Evolutionary conservation across 176 grass and related monocot genomes (phyloP), one percentile per base, ranked within the genome.

Genomic region (Raddia distichophylla): DNA sequence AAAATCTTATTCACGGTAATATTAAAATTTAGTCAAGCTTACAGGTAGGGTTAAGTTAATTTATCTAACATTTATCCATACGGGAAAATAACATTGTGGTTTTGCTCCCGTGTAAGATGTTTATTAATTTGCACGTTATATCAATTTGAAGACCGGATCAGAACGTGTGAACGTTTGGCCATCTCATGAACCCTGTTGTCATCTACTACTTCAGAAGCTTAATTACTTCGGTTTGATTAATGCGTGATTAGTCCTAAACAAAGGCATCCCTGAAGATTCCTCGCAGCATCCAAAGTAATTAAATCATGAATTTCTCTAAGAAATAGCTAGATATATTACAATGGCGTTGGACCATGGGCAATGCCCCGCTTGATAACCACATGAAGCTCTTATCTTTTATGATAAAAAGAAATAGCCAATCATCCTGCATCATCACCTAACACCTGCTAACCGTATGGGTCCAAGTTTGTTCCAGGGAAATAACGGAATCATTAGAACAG

Each of bases 401-500:
- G 65, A 76, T 37, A 67, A 80, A 80, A 80, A 80, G 42, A 86
- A 81, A 80, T 60, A 56, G 67, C 16, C 59, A 86, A 86, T 78
- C 73, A 82, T 78, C 79, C 45, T 76, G 58, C 67, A 81, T 72
- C 78, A 52, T 77, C 65, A 82, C 60, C 87, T 53, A 82, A 82
- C 83, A 67, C 83, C 51, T 82, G 64, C 87, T 50, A n/a, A 81
- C 71, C 37, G 34, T 65, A 89, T 81, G 77, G 87, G 77, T 85
- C 87, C 82, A 43, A 14, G 22, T 45, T 70, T 85, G 71, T 74
- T 76, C 20, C 10, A 72, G 22, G 66, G n/a, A 52, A 80, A 77
- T 57, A 13, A 33, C 12, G 58, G 52, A 89, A 89, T 89, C 72
- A 82, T 89, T 89, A 56, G 40, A 85, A 82, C 82, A 85, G 4